Evolutionary conservation across 306 rosid species (phyloP).

Genomic region (Lathyrus aphaca): DNA sequence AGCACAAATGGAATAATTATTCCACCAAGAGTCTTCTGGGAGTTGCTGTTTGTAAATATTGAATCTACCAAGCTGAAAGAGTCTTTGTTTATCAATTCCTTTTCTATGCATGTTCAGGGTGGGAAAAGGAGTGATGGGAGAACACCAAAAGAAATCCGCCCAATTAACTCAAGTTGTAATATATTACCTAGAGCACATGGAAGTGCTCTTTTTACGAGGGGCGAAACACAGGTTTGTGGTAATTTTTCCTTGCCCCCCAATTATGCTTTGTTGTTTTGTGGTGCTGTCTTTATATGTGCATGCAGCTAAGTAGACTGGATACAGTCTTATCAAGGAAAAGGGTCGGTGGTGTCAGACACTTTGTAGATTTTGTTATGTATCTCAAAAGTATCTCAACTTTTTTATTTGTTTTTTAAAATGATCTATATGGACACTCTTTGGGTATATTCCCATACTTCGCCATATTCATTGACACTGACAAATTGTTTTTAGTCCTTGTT

Average conservation of each 20-base stretch:
- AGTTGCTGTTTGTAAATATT: background rate
- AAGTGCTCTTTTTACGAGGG: slow-evolving; percentile 95
- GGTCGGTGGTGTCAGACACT: background rate
- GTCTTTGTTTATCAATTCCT: slow-evolving; percentile 29
- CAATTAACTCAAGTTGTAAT: slow-evolving; percentile 81
- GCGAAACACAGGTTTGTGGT: slow-evolving; percentile 89
- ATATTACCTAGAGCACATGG: slow-evolving; percentile 98
- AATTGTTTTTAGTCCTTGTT: background rate
- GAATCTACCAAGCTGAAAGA: slow-evolving; percentile 10
- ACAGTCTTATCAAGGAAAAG: background rate
- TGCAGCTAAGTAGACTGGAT: background rate
- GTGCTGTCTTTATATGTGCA: slow-evolving; percentile 30
- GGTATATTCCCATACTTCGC: background rate
- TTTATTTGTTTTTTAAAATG: background rate
- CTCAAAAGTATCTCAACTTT: background rate
- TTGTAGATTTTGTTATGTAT: background rate
- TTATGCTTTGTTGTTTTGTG: slow-evolving; percentile 27
- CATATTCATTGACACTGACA: background rate
- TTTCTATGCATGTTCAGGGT: slow-evolving; percentile 56
- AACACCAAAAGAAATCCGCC: slow-evolving; percentile 71
- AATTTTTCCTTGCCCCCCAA: slow-evolving; percentile 28
- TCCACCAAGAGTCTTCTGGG: background rate
- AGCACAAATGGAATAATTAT: slow-evolving; percentile 18
- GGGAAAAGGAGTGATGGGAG: slow-evolving; percentile 98
- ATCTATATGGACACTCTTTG: background rate